Base-by-base conservation (phyloP, 768 basidiomycete genomes). In the Leccinum obscurum region DNA sequence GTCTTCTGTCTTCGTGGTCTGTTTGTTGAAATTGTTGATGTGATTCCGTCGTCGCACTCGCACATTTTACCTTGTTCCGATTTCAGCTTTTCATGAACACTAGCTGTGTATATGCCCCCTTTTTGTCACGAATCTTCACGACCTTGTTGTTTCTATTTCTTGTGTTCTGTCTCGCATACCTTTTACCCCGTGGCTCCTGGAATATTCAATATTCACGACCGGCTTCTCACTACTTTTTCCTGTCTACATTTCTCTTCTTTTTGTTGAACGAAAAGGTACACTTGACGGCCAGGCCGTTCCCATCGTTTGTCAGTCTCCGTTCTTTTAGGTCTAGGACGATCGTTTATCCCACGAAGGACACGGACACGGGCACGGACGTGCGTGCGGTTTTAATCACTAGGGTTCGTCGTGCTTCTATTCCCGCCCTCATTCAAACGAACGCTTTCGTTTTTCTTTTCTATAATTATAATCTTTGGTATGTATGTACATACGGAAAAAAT, bases 21-120 rank as follows among this genome's bases (percentile, higher is more conserved):
- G 52, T 22, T 1, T 67, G 20, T 41, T 70, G 56, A 51, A 54
- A 59, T n/a, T 71, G 22, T 41, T 72, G 55, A 62, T 71, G 55
- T 71, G 60, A 52, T 13, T 5, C 28, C 48, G 39, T 46, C n/a
- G n/a, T 39, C 14, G 26, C 49, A 14, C 2, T 52, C 17, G 41
- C 10, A 26, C 32, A 34, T 56, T 3, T 50, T 24, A 7, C 39
- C 17, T 39, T 39, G 39, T 39, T 39, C 15, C 17, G 17, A 39
- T 9, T 39, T 17, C 3, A 39, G 39, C 39, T 39, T 39, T 39
- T 7, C 39, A 39, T 39, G 39, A 17, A 39, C 39, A 39, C 39
- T 39, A 8, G 35, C 14, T 37, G 17, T 37, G 17, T 17, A 39
- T 8, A 39, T 8, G 39, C 39, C 39, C 13, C 13, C 3, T 39